These are phyloP conservation scores for Calycina herbarum DNA, from an alignment of 2,329 filamentous ascomycete genomes.

Conservation along the genomic window DNA sequence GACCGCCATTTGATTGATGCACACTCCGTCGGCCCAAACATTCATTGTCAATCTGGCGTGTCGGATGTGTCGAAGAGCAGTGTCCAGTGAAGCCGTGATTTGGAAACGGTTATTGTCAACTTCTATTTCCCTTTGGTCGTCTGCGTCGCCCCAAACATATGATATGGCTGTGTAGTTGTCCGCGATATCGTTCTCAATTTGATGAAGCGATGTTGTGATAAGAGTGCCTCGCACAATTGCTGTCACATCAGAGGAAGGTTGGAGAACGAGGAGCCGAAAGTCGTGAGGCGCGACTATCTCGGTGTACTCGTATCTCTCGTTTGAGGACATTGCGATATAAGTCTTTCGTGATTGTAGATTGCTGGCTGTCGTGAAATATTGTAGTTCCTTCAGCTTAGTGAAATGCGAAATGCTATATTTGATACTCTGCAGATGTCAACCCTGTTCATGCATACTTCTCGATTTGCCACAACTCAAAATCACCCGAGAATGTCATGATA, in stretches of 20 bases:
- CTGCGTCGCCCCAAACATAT: slow-evolving; percentile 39
- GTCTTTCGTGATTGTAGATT: background rate
- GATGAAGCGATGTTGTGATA: background rate
- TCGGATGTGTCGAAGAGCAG: slow-evolving; percentile 4
- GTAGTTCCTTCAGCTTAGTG: background rate
- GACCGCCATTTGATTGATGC: slow-evolving; percentile 23
- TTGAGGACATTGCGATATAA: background rate
- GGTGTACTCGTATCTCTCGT: background rate
- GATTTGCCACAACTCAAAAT: no score
- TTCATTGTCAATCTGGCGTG: background rate
- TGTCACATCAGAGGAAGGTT: background rate
- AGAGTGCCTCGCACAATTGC: background rate
- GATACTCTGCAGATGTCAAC: background rate
- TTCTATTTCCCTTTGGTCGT: slow-evolving; percentile 9
- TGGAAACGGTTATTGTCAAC: slow-evolving; percentile 10
- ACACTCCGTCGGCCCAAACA: slow-evolving; percentile 25
- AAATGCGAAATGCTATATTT: background rate
- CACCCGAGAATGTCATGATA: no score
- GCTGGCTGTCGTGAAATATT: background rate
- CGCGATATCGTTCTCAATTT: background rate
- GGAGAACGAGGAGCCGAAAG: background rate
- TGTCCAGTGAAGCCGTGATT: slow-evolving; percentile 16
- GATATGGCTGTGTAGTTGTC: slow-evolving; percentile 34
- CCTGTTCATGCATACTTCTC: background rate
- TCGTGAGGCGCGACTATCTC: background rate